Percentiles rank a stretch among this genome's conserved stretches.
phyloP scores from a whole-genome alignment of 75 land plant species.

The Pinus tabuliformis region DNA sequence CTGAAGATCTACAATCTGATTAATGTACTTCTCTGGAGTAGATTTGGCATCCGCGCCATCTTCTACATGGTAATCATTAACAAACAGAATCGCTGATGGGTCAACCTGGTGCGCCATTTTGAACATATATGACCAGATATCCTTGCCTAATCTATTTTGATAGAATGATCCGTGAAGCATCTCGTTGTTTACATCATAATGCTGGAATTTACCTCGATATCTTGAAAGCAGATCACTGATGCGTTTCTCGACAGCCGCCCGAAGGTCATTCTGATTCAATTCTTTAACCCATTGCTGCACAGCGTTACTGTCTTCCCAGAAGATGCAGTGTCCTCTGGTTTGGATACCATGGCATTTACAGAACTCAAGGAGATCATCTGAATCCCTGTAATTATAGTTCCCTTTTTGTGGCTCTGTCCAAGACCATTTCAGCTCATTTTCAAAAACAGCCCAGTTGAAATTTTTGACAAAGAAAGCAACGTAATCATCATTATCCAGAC shows the following conservation, averaged over 20 bases:
- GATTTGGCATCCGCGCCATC: slow-evolving; percentile 80
- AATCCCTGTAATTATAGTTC: slow-evolving; percentile 76
- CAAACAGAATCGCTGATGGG: slow-evolving; percentile 75
- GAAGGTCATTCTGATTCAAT: slow-evolving; percentile 48
- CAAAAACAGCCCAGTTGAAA: slow-evolving; percentile 96
- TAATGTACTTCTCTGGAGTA: slow-evolving; percentile 78
- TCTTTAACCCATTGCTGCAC: slow-evolving; percentile 76
- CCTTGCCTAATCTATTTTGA: slow-evolving; percentile 64
- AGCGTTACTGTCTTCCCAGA: slow-evolving; percentile 74
- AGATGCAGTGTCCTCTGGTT: slow-evolving; percentile 90
- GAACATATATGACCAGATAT: slow-evolving; percentile 77
- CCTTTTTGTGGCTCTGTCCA: slow-evolving; percentile 91
- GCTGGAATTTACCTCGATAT: slow-evolving; percentile 86
- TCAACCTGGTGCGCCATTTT: slow-evolving; percentile 74
- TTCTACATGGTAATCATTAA: slow-evolving; percentile 92
- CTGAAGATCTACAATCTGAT: slow-evolving; percentile 68
- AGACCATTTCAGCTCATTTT: slow-evolving; percentile 94
- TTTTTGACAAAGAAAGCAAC: slow-evolving; percentile 65
- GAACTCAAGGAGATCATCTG: slow-evolving; percentile 75
- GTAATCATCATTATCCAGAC: slow-evolving; percentile 83
- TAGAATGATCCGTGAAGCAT: slow-evolving; percentile 97
- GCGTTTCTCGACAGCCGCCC: slow-evolving; percentile 72
- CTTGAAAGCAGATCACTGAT: slow-evolving; percentile 62
- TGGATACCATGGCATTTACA: slow-evolving; percentile 57
- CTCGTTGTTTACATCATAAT: slow-evolving; percentile 98